Base-by-base conservation (phyloP, 2,329 filamentous ascomycete genomes). In the Colletotrichum eremochloae region DNA sequence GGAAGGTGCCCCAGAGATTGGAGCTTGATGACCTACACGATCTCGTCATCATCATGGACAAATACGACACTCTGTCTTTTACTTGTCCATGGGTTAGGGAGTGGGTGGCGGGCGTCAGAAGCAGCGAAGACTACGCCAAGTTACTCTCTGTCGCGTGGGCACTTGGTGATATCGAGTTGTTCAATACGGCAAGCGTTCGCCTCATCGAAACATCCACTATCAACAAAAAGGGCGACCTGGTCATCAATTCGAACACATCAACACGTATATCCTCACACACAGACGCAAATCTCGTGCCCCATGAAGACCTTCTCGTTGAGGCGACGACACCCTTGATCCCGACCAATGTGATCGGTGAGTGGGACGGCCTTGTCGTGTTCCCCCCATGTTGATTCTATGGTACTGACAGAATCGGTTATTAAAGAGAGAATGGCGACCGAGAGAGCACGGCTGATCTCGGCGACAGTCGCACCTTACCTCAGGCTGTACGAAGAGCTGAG, bases 351-450 rank as follows among this genome's bases (percentile, higher is more conserved):
- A 36, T 55, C 18, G 52, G 52, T 55, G 29, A 55, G 52, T 55
- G 7, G 1, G 3, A 12, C 11, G 1, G 12, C 5, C 1, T 1
- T 20, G 15, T 18, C 14, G 2, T 12, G 31, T 11, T 20, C 29
- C 31, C 4, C 8, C 5, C 18, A 5, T 29, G 7, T 11, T 55
- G 52, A 3, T 3, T 53, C 6, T 15, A 31, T 7, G 8, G 24
- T 20, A 18, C 29, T 53, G 29, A 53, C 50, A 53, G 1, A 3
- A 33, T 33, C 2, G 14, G 5, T 8, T 53, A 1, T 8, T n/a
- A n/a, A n/a, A 55, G 52, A 55, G 3, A 20, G 9, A 11, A 55
- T 55, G 15, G 31, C 52, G 11, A 20, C 11, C 6, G 6, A 31
- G 15, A 31, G 52, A 11, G 31, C 52, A 5, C 3, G 5, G 8